phyloP scores from a whole-genome alignment of 139 green algal genomes.

The Chlamydomonas asymmetrica region DNA sequence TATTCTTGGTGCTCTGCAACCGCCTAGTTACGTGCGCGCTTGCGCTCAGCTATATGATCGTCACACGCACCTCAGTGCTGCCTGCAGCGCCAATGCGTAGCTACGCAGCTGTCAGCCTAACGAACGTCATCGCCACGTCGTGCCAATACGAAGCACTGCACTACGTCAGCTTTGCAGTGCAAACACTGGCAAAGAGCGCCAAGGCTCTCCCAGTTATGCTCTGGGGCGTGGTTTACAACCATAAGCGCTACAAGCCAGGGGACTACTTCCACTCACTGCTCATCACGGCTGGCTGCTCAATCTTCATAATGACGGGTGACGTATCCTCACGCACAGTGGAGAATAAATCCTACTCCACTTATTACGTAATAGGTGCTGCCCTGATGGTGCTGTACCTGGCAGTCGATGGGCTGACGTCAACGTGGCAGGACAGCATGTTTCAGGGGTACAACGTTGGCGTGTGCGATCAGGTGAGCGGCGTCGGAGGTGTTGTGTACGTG shows the following conservation, averaged over 20 bases:
- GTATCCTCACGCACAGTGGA: slow-evolving; percentile 25
- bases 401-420: slow-evolving; percentile 95
- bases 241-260: slow-evolving; percentile 73
- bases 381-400: slow-evolving; percentile 92
- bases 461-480: slow-evolving; percentile 75
- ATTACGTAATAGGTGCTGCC: slow-evolving; percentile 49
- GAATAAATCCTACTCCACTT: neutral
- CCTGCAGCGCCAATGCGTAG: slow-evolving; percentile 61
- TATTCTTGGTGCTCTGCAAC: slow-evolving; percentile 95
- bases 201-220: slow-evolving; percentile 96
- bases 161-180: slow-evolving; percentile 94
- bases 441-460: slow-evolving; percentile 83
- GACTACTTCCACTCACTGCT: slow-evolving; percentile 74
- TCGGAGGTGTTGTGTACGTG: no score
- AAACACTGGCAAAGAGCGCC: slow-evolving; percentile 88
- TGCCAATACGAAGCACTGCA: slow-evolving; percentile 97
- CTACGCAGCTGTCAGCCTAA: slow-evolving; percentile 73
- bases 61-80: slow-evolving; percentile 17
- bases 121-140: slow-evolving; percentile 90
- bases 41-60: slow-evolving; percentile 49
- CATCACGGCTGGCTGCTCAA: slow-evolving; percentile 80
- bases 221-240: slow-evolving; percentile 81
- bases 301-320: slow-evolving; percentile 69
- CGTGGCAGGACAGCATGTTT: slow-evolving; percentile 80
- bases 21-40: slow-evolving; percentile 72